Evolutionary conservation across 2,329 filamentous ascomycete genomes (phyloP), one percentile per base, ranked within the genome.

Genomic region (Aspergillus alliaceus): DNA sequence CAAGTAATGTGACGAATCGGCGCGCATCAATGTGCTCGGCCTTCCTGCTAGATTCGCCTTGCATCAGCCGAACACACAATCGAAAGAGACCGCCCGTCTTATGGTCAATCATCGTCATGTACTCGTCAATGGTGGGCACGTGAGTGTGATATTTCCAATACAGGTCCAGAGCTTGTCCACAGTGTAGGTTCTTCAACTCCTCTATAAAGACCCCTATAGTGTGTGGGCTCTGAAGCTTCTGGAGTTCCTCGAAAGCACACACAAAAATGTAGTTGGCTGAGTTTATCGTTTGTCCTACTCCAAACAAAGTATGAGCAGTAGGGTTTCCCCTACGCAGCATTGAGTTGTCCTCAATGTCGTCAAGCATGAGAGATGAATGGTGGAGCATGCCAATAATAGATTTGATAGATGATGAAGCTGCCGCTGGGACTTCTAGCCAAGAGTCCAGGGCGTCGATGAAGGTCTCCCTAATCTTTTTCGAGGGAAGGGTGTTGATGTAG

Each of bases 1-100:
- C 71, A 59, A 72, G 65, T 20, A 69, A 46, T 31, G 70, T 92
- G 68, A 93, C 89, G 25, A 97, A 85, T 18, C 90, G 66, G 5
- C 71, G 67, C 39, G 71, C n/a, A 51, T 58, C 20, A n/a, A n/a
- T n/a, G 46, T 54, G 46, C 3, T 51, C 40, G 7, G 32, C 6
- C 6, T 4, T 4, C 32, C 12, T 2, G 14, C 15, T 14, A 53
- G 69, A 44, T 72, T 69, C 27, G 64, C 65, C 48, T 69, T 32
- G 65, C 72, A 77, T 76, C 15, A 78, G 57, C 27, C 71, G 69
- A 14, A 68, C 61, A 6, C 72, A 63, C 18, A 78, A 57, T 20
- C 70, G 63, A 59, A 78, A 77, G 8, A 78, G 54, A 6, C 70
- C 74, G 6, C 76, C 74, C 0, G 75, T 77, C 59, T 78, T 35